Evolutionary conservation across 352 stramenopile genomes (phyloP).

Genomic region (Pythium pectinolyticum): DNA sequence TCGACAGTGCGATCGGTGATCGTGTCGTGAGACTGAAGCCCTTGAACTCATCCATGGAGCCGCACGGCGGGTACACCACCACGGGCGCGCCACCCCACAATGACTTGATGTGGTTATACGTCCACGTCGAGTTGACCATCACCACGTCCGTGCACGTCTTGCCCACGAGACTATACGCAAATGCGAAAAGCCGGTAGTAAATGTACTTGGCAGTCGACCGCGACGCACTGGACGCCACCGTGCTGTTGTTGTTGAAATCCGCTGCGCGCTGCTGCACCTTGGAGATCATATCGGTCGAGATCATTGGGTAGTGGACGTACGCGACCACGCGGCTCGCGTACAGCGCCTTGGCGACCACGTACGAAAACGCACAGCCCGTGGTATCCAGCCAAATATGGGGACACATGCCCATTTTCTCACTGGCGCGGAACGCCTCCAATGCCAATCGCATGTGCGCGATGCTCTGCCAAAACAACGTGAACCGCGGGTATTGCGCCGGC

Average conservation of each 20-base stretch:
- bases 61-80: slow-evolving; percentile 96
- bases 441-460: slow-evolving; percentile 92
- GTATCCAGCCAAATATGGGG: slow-evolving; percentile 97
- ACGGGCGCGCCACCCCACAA: slow-evolving; percentile 87
- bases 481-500: slow-evolving; percentile 74
- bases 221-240: slow-evolving; percentile 75
- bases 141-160: slow-evolving; percentile 84
- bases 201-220: slow-evolving; percentile 92
- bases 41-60: slow-evolving; percentile 83
- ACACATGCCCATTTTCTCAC: slow-evolving; percentile 42
- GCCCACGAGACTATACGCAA: slow-evolving; percentile 89
- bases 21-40: slow-evolving; percentile 54
- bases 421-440: slow-evolving; percentile 77
- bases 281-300: slow-evolving; percentile 98
- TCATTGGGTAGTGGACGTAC: slow-evolving; percentile 99
- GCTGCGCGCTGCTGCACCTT: slow-evolving; percentile 89
- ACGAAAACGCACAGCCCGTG: slow-evolving; percentile 97
- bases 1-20: slow-evolving; percentile 89
- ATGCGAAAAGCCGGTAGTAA: slow-evolving; percentile 96
- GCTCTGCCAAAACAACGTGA: slow-evolving; percentile 97
- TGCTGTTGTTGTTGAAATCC: slow-evolving; percentile 93
- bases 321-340: slow-evolving; percentile 86
- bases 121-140: slow-evolving; percentile 99
- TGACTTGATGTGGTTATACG: slow-evolving; percentile 91
- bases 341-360: slow-evolving; percentile 88